These are phyloP conservation scores for Cladophialophora bantiana DNA, from an alignment of 2,329 filamentous ascomycete species.

Conservation along the genomic window DNA sequence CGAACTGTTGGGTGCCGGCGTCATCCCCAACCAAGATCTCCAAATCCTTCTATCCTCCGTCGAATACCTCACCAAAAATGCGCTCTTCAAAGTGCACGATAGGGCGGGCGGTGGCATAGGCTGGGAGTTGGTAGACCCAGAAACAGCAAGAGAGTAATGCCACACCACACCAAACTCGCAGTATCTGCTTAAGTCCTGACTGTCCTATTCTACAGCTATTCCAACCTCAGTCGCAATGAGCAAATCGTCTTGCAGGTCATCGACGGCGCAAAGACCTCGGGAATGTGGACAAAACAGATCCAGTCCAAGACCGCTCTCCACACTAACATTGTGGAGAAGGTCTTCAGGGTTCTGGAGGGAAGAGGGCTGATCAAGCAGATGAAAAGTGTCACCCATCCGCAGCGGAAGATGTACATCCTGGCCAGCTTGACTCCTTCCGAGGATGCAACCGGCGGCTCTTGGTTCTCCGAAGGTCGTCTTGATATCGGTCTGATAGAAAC, in stretches of 20 bases:
- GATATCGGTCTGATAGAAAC: slow-evolving; percentile 87
- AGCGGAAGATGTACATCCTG: slow-evolving; percentile 96
- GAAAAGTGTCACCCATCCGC: slow-evolving; percentile 88
- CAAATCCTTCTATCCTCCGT: slow-evolving; percentile 53
- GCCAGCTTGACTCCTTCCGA: slow-evolving; percentile 83
- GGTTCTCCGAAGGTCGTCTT: slow-evolving; percentile 90
- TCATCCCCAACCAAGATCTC: slow-evolving; percentile 54
- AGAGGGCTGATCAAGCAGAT: slow-evolving; percentile 86
- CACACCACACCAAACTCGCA: slow-evolving; percentile 41
- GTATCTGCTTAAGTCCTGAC: slow-evolving; percentile 27
- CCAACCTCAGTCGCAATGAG: slow-evolving; percentile 69
- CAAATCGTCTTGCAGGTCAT: slow-evolving; percentile 84
- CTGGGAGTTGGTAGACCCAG: slow-evolving; percentile 57
- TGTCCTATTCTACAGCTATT: slow-evolving; percentile 39
- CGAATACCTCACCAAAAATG: slow-evolving; percentile 54
- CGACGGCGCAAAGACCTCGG: slow-evolving; percentile 81
- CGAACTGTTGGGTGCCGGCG: slow-evolving; percentile 52
- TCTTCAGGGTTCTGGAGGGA: slow-evolving; percentile 80
- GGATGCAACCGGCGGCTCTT: slow-evolving; percentile 89
- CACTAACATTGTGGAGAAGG: slow-evolving; percentile 79
- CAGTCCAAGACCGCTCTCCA: slow-evolving; percentile 82
- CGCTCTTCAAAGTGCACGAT: slow-evolving; percentile 55
- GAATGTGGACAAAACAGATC: slow-evolving; percentile 89
- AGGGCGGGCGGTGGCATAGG: slow-evolving; percentile 50
- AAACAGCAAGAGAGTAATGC: slow-evolving; percentile 60